These are phyloP conservation scores for Erodium moschatum DNA, from an alignment of 441 rosid species.

Conservation along the genomic window DNA sequence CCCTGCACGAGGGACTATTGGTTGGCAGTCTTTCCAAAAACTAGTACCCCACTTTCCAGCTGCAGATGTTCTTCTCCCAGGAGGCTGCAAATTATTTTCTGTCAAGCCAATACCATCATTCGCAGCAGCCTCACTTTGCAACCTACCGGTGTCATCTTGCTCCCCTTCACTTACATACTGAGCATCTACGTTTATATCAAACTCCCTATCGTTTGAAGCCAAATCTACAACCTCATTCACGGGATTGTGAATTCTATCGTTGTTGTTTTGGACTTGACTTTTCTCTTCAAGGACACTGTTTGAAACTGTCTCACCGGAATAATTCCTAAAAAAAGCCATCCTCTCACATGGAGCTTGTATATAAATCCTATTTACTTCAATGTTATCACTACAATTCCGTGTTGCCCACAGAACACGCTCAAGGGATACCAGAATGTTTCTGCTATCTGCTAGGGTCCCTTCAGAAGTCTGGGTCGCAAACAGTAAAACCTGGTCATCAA, in stretches of 20 bases:
- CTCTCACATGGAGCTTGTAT: constrained; percentile 34
- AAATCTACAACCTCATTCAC: constrained; percentile 41
- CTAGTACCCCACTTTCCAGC: constrained; percentile 88
- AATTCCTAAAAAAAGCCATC: constrained; percentile 86
- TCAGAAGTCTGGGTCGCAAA: constrained; percentile 5
- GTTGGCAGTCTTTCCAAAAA: constrained; percentile 97
- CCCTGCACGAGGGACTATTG: constrained; percentile 47
- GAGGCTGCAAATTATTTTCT: constrained; percentile 42
- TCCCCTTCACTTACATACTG: constrained; percentile 63
- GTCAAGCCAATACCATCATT: constrained; percentile 29
- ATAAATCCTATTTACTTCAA: constrained; percentile 7
- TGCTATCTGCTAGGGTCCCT: constrained; percentile 3
- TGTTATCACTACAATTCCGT: background rate
- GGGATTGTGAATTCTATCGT: constrained; percentile 35
- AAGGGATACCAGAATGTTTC: background rate
- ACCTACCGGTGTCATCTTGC: constrained; percentile 44
- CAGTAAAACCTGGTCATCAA: background rate
- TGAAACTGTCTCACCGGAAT: constrained; percentile 39
- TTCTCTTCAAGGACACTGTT: constrained; percentile 55
- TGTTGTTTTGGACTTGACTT: constrained; percentile 32
- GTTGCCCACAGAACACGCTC: background rate
- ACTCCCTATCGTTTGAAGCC: constrained; percentile 48
- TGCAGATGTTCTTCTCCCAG: constrained; percentile 59
- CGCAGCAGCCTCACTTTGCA: constrained; percentile 32
- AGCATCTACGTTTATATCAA: constrained; percentile 67